Percentiles rank a stretch among this genome's conserved stretches.
These are phyloP conservation scores for Prunus padus DNA, from an alignment of 306 rosid genomes.

Conservation along the genomic window DNA sequence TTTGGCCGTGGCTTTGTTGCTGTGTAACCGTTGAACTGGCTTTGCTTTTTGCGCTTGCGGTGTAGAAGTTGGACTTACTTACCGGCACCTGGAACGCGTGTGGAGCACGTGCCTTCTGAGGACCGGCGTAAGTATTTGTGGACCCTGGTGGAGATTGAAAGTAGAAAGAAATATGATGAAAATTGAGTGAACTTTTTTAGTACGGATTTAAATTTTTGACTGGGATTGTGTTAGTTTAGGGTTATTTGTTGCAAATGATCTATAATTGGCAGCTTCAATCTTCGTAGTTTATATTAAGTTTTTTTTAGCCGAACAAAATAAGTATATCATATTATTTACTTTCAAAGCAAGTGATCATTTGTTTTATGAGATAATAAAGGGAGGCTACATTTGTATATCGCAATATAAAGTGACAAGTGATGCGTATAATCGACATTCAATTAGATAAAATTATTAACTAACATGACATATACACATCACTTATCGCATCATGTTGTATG, in stretches of 20 bases:
- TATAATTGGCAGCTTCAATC: no score
- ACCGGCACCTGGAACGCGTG: constrained; percentile 14
- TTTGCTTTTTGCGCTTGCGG: not conserved
- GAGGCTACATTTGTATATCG: no score
- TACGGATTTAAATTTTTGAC: not conserved
- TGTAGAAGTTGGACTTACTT: not conserved
- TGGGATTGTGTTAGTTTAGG: not conserved
- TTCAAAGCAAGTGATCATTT: no score
- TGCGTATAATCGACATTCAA: no score
- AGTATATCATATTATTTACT: not conserved
- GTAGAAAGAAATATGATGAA: not conserved
- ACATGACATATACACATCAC: no score
- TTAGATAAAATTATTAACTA: no score
- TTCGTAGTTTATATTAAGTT: no score
- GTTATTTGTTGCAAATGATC: not conserved
- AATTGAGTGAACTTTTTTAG: not conserved
- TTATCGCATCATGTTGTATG: no score
- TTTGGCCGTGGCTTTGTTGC: constrained; percentile 17
- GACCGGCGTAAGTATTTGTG: not conserved
- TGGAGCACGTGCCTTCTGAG: not conserved
- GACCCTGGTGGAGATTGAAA: not conserved
- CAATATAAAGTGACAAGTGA: no score
- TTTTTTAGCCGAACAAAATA: not conserved
- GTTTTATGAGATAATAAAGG: no score
- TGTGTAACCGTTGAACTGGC: constrained; percentile 59